These are phyloP conservation scores for Candida sakaeoensis DNA, from an alignment of 805 yeast genomes.

Conservation along the genomic window DNA sequence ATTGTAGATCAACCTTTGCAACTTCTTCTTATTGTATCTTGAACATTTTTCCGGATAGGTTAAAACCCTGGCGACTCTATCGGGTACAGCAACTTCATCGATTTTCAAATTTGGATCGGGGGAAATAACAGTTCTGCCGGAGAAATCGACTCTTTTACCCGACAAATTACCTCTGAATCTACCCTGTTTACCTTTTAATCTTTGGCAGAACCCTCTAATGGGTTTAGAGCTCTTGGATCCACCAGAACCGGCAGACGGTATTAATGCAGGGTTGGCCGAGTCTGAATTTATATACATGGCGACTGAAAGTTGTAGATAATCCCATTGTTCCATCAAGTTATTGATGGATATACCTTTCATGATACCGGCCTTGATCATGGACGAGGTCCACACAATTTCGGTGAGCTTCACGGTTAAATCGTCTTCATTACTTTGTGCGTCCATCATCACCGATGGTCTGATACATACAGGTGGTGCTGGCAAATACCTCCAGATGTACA, in stretches of 20 bases:
- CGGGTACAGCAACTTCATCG: conserved; percentile 98
- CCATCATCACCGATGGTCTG: conserved; percentile 94
- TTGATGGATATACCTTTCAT: conserved; percentile 93
- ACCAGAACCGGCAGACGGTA: conserved; percentile 62
- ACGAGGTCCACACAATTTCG: conserved; percentile 96
- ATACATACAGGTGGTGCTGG: conserved; percentile 99
- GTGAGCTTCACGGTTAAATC: conserved; percentile 94
- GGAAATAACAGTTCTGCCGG: conserved; percentile 96
- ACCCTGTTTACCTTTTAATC: conserved; percentile 97
- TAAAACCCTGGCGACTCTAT: conserved; percentile 88
- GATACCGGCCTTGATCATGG: conserved; percentile 88
- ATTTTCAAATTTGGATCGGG: conserved; percentile 95
- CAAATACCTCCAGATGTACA: conserved; percentile 92
- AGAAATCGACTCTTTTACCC: conserved; percentile 97
- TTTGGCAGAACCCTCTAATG: conserved; percentile 93
- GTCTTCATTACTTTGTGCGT: conserved; percentile 91
- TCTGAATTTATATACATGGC: conserved; percentile 98
- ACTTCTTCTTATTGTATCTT: conserved; percentile 74
- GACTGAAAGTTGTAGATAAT: conserved; percentile 86
- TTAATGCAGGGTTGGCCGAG: conserved; percentile 74
- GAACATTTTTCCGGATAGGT: conserved; percentile 96
- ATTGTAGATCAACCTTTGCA: conserved; percentile 67
- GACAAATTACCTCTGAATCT: conserved; percentile 97
- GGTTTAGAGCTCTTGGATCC: conserved; percentile 59
- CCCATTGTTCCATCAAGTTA: conserved; percentile 98